Evolutionary conservation across 2,329 filamentous ascomycete genomes (phyloP), one percentile per base, ranked within the genome.

Genomic region (Trichophaea hybrida): DNA sequence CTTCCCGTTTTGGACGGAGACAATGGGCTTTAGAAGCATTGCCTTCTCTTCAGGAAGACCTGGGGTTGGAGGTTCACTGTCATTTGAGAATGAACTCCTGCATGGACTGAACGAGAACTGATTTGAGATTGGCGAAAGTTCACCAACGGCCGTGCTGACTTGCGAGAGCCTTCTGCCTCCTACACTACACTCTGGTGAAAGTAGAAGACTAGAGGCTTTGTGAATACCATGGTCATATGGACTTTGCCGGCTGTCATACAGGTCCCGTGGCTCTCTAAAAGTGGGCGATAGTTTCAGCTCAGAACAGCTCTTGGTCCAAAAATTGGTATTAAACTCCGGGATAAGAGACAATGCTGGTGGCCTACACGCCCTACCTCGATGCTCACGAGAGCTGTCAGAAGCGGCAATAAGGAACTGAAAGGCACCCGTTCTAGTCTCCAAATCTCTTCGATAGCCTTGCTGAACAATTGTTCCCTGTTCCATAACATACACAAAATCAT

Each of bases 401-500:
- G 57, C 59, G 43, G 31, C 51, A 35, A 65, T 33, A 59, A 24
- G 80, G 70, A 0, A 72, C 70, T 1, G 75, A 72, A 67, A 84
- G 80, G 0, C 74, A 67, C 1, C 78, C 76, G 4, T 69, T 70
- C 24, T 66, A 63, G 70, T 69, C 24, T 77, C 75, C 4, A 91
- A 70, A 1, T 79, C 74, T 48, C 74, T 74, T 31, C 80, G 78
- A 61, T 80, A 79, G 0, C 89, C 91, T 66, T 85, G 75, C 67
- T 89, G 81, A 0, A 85, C 78, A 0, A 95, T 74, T 0, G 69
- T 70, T 0, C 86, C 85, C 8, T 81, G 73, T 35, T 91, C 84
- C 69, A 97, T 74, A 8, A 95, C 78, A 65, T 90, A 94, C 0
- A 94, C 78, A 63, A 84, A 90, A 64, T 97, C 89, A 0, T 82